Base-by-base conservation (phyloP, 1,284 basidiomycete species). In the Cerioporus squamosus region DNA sequence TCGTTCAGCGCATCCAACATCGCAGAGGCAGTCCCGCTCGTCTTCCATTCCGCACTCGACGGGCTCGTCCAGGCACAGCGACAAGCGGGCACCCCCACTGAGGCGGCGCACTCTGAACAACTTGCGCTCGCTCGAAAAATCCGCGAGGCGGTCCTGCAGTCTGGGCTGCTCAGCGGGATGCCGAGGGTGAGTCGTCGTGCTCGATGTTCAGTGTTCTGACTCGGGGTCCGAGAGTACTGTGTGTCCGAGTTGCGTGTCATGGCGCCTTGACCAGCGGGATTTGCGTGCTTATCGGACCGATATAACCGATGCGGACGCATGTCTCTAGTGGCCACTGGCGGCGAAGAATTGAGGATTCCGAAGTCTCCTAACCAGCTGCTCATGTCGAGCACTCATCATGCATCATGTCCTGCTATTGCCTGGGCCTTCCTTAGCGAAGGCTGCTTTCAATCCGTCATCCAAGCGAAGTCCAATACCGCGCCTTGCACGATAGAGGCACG, bases 81-180 rank as follows among this genome's bases (percentile, higher is more conserved):
- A 8, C 44, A 53, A 18, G 69, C 74, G 26, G 67, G 68, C 1
- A 60, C 70, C 6, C 54, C 53, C 1, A 22, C 20, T 2, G 5
- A 36, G 3, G 33, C 12, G 3, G 33, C 33, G 3, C 6, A 36
- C 17, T 9, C 20, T 23, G 22, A 45, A 14, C 22, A 45, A 17
- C 20, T 26, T 15, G 22, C 15, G 22, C 23, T 45, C 6, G 44
- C 44, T 45, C 44, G 44, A 12, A 45, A 45, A 26, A 45, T 86
- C 22, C 76, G 84, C 14, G 86, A 87, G 57, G 79, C 79, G 0
- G 60, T 87, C 7, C 80, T 87, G 70, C 86, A 85, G 65, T 77
- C 79, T 8, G 84, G 82, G 7, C 67, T 84, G 62, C 77, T 81
- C 18, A 75, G 75, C 57, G 85, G 85, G 15, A 81, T 81, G 61